A percentile compares a stretch with the other conserved stretches of the same genome.
These are phyloP conservation scores for Phoma herbarum DNA, from an alignment of 2,329 filamentous ascomycete species.

Conservation along the genomic window DNA sequence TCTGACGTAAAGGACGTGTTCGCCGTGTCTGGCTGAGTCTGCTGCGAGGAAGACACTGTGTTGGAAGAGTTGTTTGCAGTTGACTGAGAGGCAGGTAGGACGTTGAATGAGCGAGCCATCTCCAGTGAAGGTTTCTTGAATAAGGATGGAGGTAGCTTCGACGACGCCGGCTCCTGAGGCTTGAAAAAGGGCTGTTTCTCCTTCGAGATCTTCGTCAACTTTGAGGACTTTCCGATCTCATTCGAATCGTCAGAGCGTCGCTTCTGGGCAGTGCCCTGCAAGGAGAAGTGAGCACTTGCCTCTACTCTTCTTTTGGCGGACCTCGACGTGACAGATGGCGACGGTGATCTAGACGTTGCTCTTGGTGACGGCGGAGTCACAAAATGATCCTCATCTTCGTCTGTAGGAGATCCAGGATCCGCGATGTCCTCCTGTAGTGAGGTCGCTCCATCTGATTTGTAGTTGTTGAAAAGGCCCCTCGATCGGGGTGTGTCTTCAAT, in stretches of 20 bases:
- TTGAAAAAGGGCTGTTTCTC: conserved; percentile 34
- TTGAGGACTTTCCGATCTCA: conserved; percentile 34
- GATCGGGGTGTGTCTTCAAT: conserved; percentile 4
- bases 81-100: conserved; percentile 17
- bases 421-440: neutral
- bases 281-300: conserved; percentile 39
- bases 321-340: conserved; percentile 24
- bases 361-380: conserved; percentile 36
- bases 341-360: conserved; percentile 15
- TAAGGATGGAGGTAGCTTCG: conserved; percentile 2
- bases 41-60: conserved; percentile 36
- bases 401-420: conserved; percentile 42
- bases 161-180: conserved; percentile 1
- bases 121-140: conserved; percentile 39
- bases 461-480: conserved; percentile 1
- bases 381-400: conserved; percentile 40
- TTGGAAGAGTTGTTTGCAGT: conserved; percentile 38
- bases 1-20: conserved; percentile 42
- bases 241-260: conserved; percentile 31
- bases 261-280: conserved; percentile 29
- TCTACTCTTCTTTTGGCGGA: conserved; percentile 33
- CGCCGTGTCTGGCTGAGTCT: conserved; percentile 27
- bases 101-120: conserved; percentile 34
- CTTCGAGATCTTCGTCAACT: conserved; percentile 39
- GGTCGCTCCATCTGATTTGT: neutral